phyloP scores from a whole-genome alignment of 495 filamentous ascomycete species.

The Entonaema liquescens region DNA sequence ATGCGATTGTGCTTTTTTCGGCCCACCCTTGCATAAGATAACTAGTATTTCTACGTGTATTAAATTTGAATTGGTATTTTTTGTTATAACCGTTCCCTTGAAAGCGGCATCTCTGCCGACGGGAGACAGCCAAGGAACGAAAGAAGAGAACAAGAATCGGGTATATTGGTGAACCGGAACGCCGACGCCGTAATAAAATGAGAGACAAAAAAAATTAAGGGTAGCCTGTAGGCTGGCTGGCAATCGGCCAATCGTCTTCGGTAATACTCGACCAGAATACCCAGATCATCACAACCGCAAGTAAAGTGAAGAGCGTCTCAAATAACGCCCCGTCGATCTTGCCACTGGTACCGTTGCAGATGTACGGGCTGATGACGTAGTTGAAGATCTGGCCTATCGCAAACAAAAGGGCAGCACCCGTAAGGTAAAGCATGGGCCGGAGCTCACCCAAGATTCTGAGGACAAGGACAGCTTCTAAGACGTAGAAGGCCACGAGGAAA shows the following conservation, averaged over 20 bases:
- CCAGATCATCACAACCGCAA: conserved; percentile 85
- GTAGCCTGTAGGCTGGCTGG: conserved; percentile 40
- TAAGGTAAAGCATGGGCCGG: conserved; percentile 87
- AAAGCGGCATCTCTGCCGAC: conserved; percentile 13
- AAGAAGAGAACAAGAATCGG: conserved; percentile 47
- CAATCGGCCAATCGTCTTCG: conserved; percentile 94
- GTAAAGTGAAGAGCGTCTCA: conserved; percentile 88
- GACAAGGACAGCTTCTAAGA: conserved; percentile 83
- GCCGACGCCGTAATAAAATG: conserved; percentile 41
- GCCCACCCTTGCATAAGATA: conserved; percentile 19
- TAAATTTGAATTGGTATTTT: conserved; percentile 35
- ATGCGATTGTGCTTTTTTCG: conserved; percentile 28
- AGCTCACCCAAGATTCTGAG: conserved; percentile 83
- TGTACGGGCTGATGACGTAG: conserved; percentile 89
- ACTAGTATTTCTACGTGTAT: conserved; percentile 32
- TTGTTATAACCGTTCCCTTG: conserved; percentile 21
- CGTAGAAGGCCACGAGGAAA: conserved; percentile 84
- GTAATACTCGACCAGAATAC: conserved; percentile 99
- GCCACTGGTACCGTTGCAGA: conserved; percentile 80
- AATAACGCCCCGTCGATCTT: conserved; percentile 95
- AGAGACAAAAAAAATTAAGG: conserved; percentile 36
- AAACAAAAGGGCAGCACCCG: conserved; percentile 78
- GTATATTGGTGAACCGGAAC: conserved; percentile 46
- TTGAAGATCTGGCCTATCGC: conserved; percentile 94
- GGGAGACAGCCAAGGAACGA: conserved; percentile 35